Evolutionary conservation across 2,329 filamentous ascomycete genomes (phyloP).

Genomic region (Cercospora sesami): DNA sequence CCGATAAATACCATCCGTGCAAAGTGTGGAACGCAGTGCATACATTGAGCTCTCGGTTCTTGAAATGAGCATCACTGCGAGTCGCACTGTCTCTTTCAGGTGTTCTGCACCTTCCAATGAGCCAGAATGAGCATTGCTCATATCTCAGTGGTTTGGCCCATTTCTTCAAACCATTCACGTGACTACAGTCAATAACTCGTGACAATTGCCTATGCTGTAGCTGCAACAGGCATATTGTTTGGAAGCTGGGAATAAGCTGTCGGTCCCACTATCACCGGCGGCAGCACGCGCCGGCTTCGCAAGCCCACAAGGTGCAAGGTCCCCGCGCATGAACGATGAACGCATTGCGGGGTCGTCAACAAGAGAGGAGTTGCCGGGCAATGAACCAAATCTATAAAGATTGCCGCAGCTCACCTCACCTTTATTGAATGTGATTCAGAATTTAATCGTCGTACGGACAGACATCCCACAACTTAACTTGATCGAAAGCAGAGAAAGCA

Average conservation of each 20-base stretch:
- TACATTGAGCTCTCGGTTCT: background rate
- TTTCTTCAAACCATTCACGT: no score
- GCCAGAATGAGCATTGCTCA: background rate
- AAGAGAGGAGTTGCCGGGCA: conserved; percentile 5
- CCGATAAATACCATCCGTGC: background rate
- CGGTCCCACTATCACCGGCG: conserved; percentile 1
- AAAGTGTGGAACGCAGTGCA: background rate
- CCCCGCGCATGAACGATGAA: conserved; percentile 10
- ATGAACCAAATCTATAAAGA: background rate
- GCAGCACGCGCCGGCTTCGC: conserved; percentile 8
- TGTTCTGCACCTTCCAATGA: background rate
- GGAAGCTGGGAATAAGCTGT: conserved; percentile 9
- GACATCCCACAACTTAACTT: background rate
- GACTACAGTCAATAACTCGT: no score
- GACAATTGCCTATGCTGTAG: background rate
- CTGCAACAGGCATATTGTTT: background rate
- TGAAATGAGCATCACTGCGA: background rate
- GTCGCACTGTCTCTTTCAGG: background rate
- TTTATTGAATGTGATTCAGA: background rate
- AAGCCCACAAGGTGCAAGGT: conserved; percentile 1
- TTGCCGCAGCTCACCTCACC: background rate
- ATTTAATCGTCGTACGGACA: background rate
- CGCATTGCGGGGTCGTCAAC: conserved; percentile 10
- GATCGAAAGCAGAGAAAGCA: background rate
- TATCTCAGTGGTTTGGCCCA: background rate